Base-by-base conservation (phyloP, 805 yeast genomes). In the Dipodascopsis uninucleata region DNA sequence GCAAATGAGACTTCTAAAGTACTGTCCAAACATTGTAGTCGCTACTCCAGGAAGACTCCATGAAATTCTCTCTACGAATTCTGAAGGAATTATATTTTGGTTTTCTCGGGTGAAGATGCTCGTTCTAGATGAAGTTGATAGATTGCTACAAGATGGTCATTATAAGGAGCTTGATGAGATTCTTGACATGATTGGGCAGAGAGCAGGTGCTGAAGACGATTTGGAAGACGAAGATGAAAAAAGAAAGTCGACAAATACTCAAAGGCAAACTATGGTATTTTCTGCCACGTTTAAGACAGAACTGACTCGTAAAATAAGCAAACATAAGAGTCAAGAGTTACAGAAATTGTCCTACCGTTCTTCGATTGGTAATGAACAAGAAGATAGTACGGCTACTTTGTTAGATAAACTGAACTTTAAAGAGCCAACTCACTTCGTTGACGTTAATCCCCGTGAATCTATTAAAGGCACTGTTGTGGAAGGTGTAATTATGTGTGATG, bases 31-130 rank as follows among this genome's bases (percentile, higher is more conserved):
- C 35, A 76, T 93, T 16, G 67, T 93, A 10, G 90, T 93, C 29
- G 96, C 96, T 1, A 93, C 98, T 0, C 97, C 98, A 0, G 98
- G 98, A 28, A 78, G 98, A 53, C 79, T 85, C 61, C 71, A 87
- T 39, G 97, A 93, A 61, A 63, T 69, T 17, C 41, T 70, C 31
- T 86, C 85, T 63, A 81, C 79, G 52, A 71, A 77, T 46, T 75
- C 57, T 5, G 60, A 56, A 4, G 61, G 70, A 29, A 39, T 72
- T 38, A 61, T 74, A 10, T 58, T 64, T 23, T 61, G 71, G 58
- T 64, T 79, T 49, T 62, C 71, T 16, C 59, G 67, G 21, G 61
- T 76, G 17, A 74, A 77, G 24, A 64, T 73, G 2, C 59, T 80
- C 20, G 95, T 89, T 0, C 70, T 90, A 25, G 98, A 93, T 71